Percentiles rank a stretch among this genome's conserved stretches.
Conservation (phyloP, 495 filamentous ascomycete species). For the Xylaria longipes region DNA sequence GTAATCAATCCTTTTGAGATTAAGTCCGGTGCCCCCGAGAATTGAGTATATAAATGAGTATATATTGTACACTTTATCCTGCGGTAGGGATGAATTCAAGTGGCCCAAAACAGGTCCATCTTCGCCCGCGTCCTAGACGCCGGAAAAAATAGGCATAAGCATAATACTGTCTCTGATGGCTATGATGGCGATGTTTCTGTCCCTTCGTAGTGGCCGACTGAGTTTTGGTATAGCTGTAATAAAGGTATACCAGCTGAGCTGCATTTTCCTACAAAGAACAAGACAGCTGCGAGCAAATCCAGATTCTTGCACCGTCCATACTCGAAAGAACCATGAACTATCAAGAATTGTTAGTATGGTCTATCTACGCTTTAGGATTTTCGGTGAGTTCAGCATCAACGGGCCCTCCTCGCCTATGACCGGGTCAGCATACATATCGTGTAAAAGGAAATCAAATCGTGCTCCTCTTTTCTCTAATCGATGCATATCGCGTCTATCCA, state of each 20-base stretch:
- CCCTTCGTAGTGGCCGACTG: no score
- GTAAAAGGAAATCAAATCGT: background rate
- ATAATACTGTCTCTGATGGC: no score
- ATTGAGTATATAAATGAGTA: background rate
- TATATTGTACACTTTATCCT: background rate
- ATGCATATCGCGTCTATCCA: conserved; percentile 3
- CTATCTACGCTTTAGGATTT: background rate
- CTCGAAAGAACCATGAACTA: background rate
- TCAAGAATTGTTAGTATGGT: background rate
- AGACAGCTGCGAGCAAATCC: background rate
- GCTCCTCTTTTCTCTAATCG: background rate
- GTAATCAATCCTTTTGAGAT: background rate
- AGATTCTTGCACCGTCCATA: background rate
- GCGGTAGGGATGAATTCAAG: background rate
- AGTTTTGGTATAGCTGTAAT: background rate
- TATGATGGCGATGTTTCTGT: no score
- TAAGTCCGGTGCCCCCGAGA: background rate
- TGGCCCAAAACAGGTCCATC: background rate
- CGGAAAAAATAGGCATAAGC: no score
- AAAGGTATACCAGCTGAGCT: background rate
- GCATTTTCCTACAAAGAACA: background rate
- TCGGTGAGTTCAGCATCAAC: background rate
- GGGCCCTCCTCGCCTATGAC: background rate
- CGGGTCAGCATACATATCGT: background rate
- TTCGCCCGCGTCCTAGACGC: no score